Percentiles rank a stretch among this genome's conserved stretches.
Conservation (phyloP, 2,329 filamentous ascomycete species). For the Fusarium goolgardi region DNA sequence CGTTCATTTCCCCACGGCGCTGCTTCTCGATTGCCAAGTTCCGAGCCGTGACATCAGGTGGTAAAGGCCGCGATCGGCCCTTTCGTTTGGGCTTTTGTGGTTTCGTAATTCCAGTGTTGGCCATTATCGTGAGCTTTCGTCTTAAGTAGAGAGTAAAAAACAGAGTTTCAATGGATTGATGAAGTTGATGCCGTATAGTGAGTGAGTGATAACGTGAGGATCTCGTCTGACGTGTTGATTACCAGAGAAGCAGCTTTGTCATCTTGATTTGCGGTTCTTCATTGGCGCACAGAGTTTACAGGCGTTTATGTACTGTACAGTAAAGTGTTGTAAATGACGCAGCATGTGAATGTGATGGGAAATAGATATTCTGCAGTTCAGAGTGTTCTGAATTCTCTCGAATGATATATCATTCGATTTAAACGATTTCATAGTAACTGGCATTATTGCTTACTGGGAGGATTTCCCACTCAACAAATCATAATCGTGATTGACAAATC, state of each 20-base stretch:
- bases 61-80: constrained; percentile 15
- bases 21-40: constrained; percentile 29
- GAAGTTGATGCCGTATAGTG: background rate
- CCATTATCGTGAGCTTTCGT: background rate
- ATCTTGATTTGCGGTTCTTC: background rate
- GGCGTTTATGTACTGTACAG: background rate
- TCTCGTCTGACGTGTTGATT: constrained; percentile 13
- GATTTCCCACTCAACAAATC: background rate
- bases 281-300: background rate
- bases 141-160: background rate
- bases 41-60: constrained; percentile 20
- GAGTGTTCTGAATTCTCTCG: background rate
- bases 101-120: background rate
- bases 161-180: background rate
- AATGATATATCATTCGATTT: background rate
- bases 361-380: background rate
- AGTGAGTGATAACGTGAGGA: background rate
- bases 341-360: background rate
- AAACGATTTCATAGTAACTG: background rate
- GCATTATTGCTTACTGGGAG: background rate
- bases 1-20: constrained; percentile 18
- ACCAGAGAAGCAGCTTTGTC: background rate
- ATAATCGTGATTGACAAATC: background rate
- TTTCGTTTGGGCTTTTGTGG: constrained; percentile 8
- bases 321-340: background rate